These are phyloP conservation scores for Combretum micranthum DNA, from an alignment of 345 rosid species.

Conservation along the genomic window DNA sequence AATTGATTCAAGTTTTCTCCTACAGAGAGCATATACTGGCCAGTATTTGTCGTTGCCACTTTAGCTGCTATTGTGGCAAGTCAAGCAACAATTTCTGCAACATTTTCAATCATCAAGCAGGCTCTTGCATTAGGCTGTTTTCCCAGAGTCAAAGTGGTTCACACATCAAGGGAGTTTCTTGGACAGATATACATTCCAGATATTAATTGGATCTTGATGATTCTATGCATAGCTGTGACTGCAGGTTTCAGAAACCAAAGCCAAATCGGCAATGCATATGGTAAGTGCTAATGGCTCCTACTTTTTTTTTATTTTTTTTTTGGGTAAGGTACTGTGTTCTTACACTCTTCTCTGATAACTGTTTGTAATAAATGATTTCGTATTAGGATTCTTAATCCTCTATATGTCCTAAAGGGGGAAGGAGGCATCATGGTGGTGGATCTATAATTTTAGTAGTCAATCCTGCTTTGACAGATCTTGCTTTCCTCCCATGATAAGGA, in stretches of 20 bases:
- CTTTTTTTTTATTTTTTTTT: too few species aligned
- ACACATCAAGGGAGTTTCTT: slow-evolving; percentile 19
- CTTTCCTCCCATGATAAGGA: too few species aligned
- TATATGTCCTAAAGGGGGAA: neutral
- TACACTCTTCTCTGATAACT: neutral
- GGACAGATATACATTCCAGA: slow-evolving; percentile 22
- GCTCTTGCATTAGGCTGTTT: slow-evolving; percentile 31
- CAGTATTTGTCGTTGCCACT: slow-evolving; percentile 20
- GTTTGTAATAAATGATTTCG: neutral
- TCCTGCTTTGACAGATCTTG: too few species aligned
- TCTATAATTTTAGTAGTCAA: too few species aligned
- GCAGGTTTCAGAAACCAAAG: slow-evolving; percentile 21
- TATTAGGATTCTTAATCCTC: neutral
- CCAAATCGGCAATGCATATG: slow-evolving; percentile 25
- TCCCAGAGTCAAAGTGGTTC: slow-evolving; percentile 25
- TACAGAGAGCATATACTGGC: slow-evolving; percentile 29
- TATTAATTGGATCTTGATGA: slow-evolving; percentile 27
- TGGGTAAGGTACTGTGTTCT: too few species aligned
- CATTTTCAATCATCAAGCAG: slow-evolving; percentile 25
- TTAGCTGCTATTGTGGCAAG: slow-evolving; percentile 26
- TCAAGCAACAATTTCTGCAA: slow-evolving; percentile 26
- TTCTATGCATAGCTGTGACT: slow-evolving; percentile 19
- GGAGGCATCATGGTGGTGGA: too few species aligned
- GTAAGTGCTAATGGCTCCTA: slow-evolving; percentile 1
- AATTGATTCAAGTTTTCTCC: neutral